Conservation (phyloP, 78 protist species). For the Cavenderia fasciculata region DNA sequence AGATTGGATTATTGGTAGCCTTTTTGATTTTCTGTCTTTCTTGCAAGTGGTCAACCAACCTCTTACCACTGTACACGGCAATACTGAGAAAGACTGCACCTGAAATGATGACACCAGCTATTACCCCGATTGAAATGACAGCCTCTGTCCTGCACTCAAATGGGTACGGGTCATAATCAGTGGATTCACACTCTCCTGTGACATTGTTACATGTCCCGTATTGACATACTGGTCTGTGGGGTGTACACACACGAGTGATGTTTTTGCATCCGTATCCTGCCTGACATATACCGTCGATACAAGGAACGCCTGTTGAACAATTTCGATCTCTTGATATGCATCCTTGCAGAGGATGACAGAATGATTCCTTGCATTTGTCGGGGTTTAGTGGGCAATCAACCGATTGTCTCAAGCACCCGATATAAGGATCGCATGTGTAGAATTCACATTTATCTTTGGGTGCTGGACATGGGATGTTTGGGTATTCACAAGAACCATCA, state of each 20-base stretch:
- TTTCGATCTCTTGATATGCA: constrained; percentile 6
- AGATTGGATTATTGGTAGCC: too few relatives aligned
- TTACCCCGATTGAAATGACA: constrained; percentile 38
- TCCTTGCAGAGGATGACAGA: constrained; percentile 6
- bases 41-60: constrained; percentile 41
- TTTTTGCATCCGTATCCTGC: constrained; percentile 8
- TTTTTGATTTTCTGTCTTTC: background rate
- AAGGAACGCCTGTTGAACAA: constrained; percentile 12
- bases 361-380: constrained; percentile 21
- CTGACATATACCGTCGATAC: constrained; percentile 3
- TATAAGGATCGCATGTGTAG: constrained; percentile 9
- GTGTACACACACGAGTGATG: constrained; percentile 3
- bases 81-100: constrained; percentile 52
- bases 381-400: constrained; percentile 9
- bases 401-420: constrained; percentile 7
- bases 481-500: background rate
- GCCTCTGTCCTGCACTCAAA: constrained; percentile 43
- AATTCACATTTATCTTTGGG: constrained; percentile 26
- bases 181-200: constrained; percentile 1
- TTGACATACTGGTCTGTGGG: constrained; percentile 4
- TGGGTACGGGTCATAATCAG: constrained; percentile 51
- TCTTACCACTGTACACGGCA: constrained; percentile 37
- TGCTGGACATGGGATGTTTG: background rate
- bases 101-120: constrained; percentile 51
- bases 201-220: constrained; percentile 23